phyloP scores from a whole-genome alignment of 305 asterid species.

The Fraxinus xanthoxyloides region DNA sequence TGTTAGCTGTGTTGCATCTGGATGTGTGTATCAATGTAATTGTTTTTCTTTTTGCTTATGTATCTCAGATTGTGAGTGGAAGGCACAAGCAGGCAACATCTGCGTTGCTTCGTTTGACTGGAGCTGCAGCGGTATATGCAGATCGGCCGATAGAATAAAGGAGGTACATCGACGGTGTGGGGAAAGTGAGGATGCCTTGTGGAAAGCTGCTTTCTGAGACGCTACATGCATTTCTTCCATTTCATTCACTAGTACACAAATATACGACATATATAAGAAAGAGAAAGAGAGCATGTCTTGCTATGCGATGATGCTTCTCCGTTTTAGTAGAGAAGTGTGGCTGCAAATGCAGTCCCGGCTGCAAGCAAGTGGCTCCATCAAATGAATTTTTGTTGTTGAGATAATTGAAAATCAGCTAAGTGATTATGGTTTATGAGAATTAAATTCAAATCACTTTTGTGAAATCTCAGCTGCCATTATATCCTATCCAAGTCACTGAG shows the following conservation, averaged over 20 bases:
- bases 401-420: background rate
- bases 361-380: slow-evolving; percentile 10
- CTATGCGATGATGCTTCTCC: slow-evolving; percentile 46
- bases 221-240: background rate
- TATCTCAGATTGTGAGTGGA: slow-evolving; percentile 87
- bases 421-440: background rate
- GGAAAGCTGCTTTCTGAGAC: slow-evolving; percentile 66
- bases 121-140: slow-evolving; percentile 92
- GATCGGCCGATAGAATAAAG: slow-evolving; percentile 70
- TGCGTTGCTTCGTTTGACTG: slow-evolving; percentile 91
- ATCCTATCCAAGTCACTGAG: background rate
- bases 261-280: slow-evolving; percentile 13
- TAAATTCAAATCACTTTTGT: background rate
- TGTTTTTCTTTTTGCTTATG: background rate
- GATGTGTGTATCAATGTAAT: background rate
- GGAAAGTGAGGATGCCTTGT: slow-evolving; percentile 64
- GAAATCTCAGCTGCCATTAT: background rate
- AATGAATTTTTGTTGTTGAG: background rate
- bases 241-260: slow-evolving; percentile 17
- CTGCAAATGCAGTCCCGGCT: slow-evolving; percentile 44
- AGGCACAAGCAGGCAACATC: slow-evolving; percentile 75
- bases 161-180: slow-evolving; percentile 87
- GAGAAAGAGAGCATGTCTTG: slow-evolving; percentile 24
- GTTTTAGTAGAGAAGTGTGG: slow-evolving; percentile 60
- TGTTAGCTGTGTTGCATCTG: background rate